These are phyloP conservation scores for Ogataea glucozyma DNA, from an alignment of 805 yeast genomes.

Conservation along the genomic window DNA sequence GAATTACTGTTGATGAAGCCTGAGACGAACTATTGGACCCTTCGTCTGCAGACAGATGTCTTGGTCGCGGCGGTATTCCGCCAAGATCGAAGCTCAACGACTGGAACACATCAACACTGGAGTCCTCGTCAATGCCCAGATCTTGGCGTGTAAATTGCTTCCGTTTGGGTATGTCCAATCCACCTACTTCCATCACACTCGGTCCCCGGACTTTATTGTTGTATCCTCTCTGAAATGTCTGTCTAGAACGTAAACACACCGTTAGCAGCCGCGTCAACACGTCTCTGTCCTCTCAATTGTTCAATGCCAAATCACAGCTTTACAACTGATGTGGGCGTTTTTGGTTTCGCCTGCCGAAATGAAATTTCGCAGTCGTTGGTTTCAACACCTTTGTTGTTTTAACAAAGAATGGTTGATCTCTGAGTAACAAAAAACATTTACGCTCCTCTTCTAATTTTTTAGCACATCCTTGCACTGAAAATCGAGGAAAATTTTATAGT, in stretches of 20 bases:
- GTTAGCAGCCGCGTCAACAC: constrained; percentile 1
- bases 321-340: too few relatives aligned
- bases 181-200: constrained; percentile 4
- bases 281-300: neutral
- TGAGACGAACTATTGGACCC: constrained; percentile 29
- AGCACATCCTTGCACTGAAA: constrained; percentile 2
- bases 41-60: constrained; percentile 14
- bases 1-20: constrained; percentile 33
- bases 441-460: constrained; percentile 7
- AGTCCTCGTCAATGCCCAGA: constrained; percentile 24
- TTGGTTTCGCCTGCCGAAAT: neutral
- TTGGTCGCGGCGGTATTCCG: constrained; percentile 15
- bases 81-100: constrained; percentile 16
- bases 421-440: constrained; percentile 1
- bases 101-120: constrained; percentile 22
- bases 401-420: constrained; percentile 8
- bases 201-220: neutral
- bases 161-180: constrained; percentile 10
- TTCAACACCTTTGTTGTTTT: constrained; percentile 5
- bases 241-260: neutral
- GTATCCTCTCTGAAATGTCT: neutral
- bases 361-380: neutral
- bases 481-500: neutral
- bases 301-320: neutral
- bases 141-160: constrained; percentile 27